Base-by-base conservation (phyloP, 441 rosid species). In the Gossypium lobatum region DNA sequence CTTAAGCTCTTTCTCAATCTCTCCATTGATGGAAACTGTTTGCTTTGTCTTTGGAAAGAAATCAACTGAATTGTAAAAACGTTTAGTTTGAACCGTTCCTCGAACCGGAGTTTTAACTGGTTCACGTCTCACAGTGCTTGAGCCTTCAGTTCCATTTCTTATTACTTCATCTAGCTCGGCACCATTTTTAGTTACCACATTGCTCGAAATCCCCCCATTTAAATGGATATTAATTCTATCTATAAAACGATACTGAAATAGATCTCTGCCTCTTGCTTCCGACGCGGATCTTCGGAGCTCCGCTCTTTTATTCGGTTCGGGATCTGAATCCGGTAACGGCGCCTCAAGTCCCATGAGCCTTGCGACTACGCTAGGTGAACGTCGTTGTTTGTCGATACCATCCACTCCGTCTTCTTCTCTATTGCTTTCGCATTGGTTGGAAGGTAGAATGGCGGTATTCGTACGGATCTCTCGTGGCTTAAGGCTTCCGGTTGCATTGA, bases 221-320 rank as follows among this genome's bases (percentile, higher is more conserved):
- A 74, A 52, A 76, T 84, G 90, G 53, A 83, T 83, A 85, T 75
- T 84, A 75, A 76, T 74, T 73, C 82, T 87, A 58, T 91, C 97
- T 1, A 85, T 75, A 80, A 91, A 89, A 14, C 88, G 83, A 64
- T 82, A 86, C 62, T 77, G 85, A 58, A 66, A 64, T 28, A 80
- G 73, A 65, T 90, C 94, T 77, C 84, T 86, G 75, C 75, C 89
- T 71, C 97, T 83, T 2, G 98, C 91, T 82, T 93, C 97, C 10
- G 97, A 95, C 5, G 91, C 92, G 52, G 93, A 93, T 91, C 98
- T 89, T 79, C 95, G 86, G 1, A 93, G 89, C 79, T 87, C 88
- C n/a, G 83, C 78, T 77, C 79, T 83, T 75, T 79, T 79, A 2
- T 60, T 72, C 16, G 82, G 85, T 7, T 82, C 88, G 2, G 85